Evolutionary conservation across 352 stramenopile genomes (phyloP).

Genomic region (Globisporangium ultimum): DNA sequence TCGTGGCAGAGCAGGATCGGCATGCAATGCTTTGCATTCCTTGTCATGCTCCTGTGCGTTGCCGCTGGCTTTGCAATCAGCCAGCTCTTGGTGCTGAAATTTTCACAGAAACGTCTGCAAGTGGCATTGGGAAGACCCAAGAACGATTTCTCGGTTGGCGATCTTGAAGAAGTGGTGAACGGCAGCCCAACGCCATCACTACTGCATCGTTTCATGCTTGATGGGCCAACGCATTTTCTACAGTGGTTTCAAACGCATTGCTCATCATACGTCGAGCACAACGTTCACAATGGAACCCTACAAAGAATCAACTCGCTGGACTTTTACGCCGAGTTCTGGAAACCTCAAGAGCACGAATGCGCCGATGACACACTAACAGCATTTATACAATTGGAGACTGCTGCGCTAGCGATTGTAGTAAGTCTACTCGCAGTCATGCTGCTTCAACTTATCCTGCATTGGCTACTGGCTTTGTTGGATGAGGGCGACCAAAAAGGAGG

Average conservation of each 20-base stretch:
- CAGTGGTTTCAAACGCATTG: slow-evolving; percentile 34
- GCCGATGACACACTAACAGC: slow-evolving; percentile 3
- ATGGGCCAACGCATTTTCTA: slow-evolving; percentile 43
- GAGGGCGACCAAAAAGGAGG: not conserved
- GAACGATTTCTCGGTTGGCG: slow-evolving; percentile 17
- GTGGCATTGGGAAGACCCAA: slow-evolving; percentile 3
- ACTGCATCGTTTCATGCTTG: slow-evolving; percentile 45
- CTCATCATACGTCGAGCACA: not conserved
- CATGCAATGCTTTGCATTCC: slow-evolving; percentile 6
- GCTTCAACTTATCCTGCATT: slow-evolving; percentile 8
- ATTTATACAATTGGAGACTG: slow-evolving; percentile 5
- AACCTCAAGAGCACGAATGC: slow-evolving; percentile 8
- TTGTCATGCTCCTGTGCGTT: slow-evolving; percentile 16
- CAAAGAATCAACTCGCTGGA: slow-evolving; percentile 18
- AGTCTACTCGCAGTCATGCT: slow-evolving; percentile 5
- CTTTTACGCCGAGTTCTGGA: slow-evolving; percentile 33
- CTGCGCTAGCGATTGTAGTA: not conserved
- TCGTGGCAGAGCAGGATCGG: slow-evolving; percentile 18
- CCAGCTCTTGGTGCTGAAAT: slow-evolving; percentile 24
- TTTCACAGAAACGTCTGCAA: slow-evolving; percentile 30
- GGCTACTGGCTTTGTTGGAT: slow-evolving; percentile 6
- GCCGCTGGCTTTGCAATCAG: slow-evolving; percentile 17
- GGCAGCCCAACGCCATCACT: slow-evolving; percentile 33
- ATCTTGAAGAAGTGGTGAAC: slow-evolving; percentile 32
- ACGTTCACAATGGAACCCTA: not conserved